Percentiles rank a stretch among this genome's conserved stretches.
phyloP scores from a whole-genome alignment of 345 rosid genomes.

The Anacardium occidentale region DNA sequence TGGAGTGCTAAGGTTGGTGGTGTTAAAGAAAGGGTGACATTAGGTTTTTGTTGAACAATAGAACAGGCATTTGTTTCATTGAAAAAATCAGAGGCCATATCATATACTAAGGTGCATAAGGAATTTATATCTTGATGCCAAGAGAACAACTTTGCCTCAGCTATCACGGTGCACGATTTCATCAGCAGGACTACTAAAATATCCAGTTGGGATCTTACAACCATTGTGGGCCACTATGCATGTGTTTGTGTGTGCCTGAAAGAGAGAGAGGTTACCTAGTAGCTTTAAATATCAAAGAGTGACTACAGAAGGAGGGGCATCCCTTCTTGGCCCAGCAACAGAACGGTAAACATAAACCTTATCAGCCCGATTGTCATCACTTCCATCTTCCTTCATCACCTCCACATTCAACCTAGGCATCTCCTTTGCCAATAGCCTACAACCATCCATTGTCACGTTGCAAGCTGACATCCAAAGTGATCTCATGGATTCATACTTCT shows the following conservation, averaged over 20 bases:
- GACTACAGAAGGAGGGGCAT: conserved; percentile 63
- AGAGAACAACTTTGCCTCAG: not conserved
- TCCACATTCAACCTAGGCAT: conserved; percentile 75
- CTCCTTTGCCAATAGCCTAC: conserved; percentile 50
- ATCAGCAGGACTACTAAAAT: not conserved
- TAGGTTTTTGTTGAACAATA: too few relatives aligned
- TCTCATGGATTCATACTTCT: conserved; percentile 73
- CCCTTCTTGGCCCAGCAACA: conserved; percentile 67
- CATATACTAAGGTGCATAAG: not conserved
- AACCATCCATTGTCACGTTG: conserved; percentile 61
- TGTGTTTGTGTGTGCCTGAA: not conserved
- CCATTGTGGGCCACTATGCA: not conserved
- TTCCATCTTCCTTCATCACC: conserved; percentile 66
- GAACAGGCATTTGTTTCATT: too few relatives aligned
- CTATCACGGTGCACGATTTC: not conserved
- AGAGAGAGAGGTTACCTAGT: conserved; percentile 23
- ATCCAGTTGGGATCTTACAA: not conserved
- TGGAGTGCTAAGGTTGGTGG: too few relatives aligned
- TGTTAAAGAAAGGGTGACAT: too few relatives aligned
- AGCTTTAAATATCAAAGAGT: conserved; percentile 38
- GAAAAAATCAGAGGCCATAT: too few relatives aligned
- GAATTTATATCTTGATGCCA: not conserved
- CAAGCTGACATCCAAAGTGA: conserved; percentile 82
- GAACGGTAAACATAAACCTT: conserved; percentile 66
- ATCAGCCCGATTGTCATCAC: conserved; percentile 48